Percentiles rank a stretch among this genome's conserved stretches.
phyloP scores from a whole-genome alignment of 139 green algal species.

The Chlamydomonas schloesseri region DNA sequence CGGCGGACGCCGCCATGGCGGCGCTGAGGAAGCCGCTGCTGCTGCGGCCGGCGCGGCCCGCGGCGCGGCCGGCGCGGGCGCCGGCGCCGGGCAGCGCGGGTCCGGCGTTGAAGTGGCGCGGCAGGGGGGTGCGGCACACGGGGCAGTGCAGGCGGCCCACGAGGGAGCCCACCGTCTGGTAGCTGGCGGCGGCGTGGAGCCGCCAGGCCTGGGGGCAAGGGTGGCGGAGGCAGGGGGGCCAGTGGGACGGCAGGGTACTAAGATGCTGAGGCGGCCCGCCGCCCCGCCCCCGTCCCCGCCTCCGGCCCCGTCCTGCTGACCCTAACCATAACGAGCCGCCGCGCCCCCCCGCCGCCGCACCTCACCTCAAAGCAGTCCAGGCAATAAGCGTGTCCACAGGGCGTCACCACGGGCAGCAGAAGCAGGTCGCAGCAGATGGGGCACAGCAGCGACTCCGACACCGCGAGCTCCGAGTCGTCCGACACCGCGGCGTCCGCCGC shows the following conservation, averaged over 20 bases:
- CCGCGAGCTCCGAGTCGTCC: not conserved
- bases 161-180: not conserved
- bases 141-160: conserved; percentile 24
- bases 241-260: not conserved
- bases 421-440: conserved; percentile 37
- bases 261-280: not conserved
- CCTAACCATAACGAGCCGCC: not conserved
- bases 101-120: not conserved
- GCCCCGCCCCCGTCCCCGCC: too few relatives aligned
- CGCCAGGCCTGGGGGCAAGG: not conserved
- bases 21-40: not conserved
- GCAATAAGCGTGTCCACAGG: conserved; percentile 35
- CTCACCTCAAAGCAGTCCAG: conserved; percentile 35
- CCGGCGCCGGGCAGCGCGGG: too few relatives aligned
- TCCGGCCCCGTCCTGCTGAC: not conserved
- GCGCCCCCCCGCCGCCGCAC: not conserved
- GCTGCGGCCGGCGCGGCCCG: not conserved
- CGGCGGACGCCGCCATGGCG: not conserved
- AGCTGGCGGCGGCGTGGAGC: not conserved
- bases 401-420: conserved; percentile 20
- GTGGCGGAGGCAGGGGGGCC: not conserved
- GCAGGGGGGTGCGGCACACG: conserved; percentile 22
- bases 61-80: too few relatives aligned
- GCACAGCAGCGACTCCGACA: not conserved
- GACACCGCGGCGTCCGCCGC: not conserved